phyloP scores from a whole-genome alignment of 257 asterid species.

The Solanum commersonii region DNA sequence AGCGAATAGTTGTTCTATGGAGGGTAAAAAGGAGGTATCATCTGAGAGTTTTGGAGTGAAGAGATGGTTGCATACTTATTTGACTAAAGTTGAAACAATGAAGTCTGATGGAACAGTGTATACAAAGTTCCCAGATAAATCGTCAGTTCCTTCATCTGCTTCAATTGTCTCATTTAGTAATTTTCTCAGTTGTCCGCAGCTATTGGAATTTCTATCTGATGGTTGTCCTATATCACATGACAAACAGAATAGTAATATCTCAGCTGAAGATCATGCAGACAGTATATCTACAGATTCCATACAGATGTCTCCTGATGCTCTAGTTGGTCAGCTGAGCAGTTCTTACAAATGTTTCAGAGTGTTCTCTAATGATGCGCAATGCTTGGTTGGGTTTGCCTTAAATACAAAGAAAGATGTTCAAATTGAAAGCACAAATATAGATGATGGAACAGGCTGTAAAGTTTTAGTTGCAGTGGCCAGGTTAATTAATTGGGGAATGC shows the following conservation, averaged over 20 bases:
- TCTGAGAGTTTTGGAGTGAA: constrained; percentile 29
- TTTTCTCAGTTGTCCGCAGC: constrained; percentile 43
- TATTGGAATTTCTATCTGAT: constrained; percentile 41
- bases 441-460: constrained; percentile 27
- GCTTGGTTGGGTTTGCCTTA: constrained; percentile 69
- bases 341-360: constrained; percentile 57
- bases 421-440: constrained; percentile 10
- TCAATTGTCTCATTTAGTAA: constrained; percentile 56
- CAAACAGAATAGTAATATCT: constrained; percentile 17
- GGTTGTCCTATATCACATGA: constrained; percentile 24
- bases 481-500: constrained; percentile 61
- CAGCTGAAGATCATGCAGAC: constrained; percentile 17
- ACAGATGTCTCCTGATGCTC: constrained; percentile 17
- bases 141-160: constrained; percentile 38
- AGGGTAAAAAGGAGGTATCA: constrained; percentile 23
- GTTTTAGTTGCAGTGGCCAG: constrained; percentile 52
- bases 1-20: constrained; percentile 10
- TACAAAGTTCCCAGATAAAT: constrained; percentile 54
- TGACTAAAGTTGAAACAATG: constrained; percentile 42
- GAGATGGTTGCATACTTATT: constrained; percentile 60
- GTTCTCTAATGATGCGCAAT: constrained; percentile 59
- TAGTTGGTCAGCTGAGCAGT: constrained; percentile 15
- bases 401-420: constrained; percentile 16
- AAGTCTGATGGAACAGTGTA: constrained; percentile 38
- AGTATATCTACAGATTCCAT: constrained; percentile 7